A percentile compares a stretch with the other conserved stretches of the same genome.
Evolutionary conservation across 2,329 filamentous ascomycete species (phyloP).

Genomic region (Aquanectria penicillioides): DNA sequence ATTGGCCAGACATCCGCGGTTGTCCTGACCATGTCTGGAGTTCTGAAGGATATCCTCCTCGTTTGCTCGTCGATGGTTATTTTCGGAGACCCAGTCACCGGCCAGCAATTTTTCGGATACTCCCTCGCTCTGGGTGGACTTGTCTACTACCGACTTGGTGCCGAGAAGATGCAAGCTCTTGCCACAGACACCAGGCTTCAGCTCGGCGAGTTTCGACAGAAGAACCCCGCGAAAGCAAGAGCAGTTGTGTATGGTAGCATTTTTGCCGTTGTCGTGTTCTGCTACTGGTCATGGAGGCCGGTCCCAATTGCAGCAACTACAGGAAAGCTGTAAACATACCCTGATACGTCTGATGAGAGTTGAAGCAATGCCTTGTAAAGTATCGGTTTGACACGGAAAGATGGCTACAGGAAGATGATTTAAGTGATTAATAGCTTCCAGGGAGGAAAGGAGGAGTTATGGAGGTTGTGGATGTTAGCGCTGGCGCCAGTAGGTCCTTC

Average conservation of each 20-base stretch:
- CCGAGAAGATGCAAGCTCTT: constrained; percentile 13
- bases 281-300: constrained; percentile 8
- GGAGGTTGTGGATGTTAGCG: too few relatives aligned
- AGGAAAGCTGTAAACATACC: background rate
- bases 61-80: constrained; percentile 21
- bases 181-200: constrained; percentile 10
- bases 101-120: constrained; percentile 21
- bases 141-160: constrained; percentile 16
- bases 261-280: background rate
- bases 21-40: constrained; percentile 20
- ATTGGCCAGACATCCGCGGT: constrained; percentile 23
- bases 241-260: background rate
- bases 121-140: constrained; percentile 17
- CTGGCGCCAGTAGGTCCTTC: too few relatives aligned
- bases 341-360: background rate
- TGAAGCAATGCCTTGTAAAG: too few relatives aligned
- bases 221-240: constrained; percentile 4
- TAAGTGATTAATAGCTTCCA: too few relatives aligned
- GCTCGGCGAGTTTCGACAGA: constrained; percentile 14
- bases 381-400: too few relatives aligned
- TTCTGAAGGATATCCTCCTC: constrained; percentile 20
- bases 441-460: too few relatives aligned
- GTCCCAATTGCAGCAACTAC: too few relatives aligned
- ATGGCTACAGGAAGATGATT: too few relatives aligned
- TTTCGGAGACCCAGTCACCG: constrained; percentile 20